Conservation (phyloP, 257 asterid genomes). For the Jaltomata sinuosa region DNA sequence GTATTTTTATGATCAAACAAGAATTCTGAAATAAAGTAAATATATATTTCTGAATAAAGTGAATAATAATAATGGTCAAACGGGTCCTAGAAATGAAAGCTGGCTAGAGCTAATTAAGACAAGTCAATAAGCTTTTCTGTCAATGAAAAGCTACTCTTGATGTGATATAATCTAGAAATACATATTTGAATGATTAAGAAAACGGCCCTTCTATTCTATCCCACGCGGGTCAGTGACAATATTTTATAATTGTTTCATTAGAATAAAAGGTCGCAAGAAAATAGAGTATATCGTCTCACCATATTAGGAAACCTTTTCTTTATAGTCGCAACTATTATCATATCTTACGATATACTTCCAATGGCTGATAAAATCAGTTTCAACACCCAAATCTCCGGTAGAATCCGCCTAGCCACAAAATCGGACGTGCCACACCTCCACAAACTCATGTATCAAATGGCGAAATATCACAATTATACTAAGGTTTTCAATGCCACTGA, state of each 20-base stretch:
- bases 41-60: too few relatives aligned
- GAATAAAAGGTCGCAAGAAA: neutral
- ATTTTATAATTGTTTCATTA: neutral
- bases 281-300: neutral
- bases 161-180: neutral
- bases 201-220: neutral
- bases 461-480: conserved; percentile 43
- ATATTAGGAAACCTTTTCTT: neutral
- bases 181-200: neutral
- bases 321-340: neutral
- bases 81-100: too few relatives aligned
- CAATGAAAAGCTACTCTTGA: neutral
- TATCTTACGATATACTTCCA: neutral
- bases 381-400: conserved; percentile 18
- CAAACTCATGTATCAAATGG: conserved; percentile 64
- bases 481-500: conserved; percentile 44
- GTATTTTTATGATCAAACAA: too few relatives aligned
- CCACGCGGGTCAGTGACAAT: neutral
- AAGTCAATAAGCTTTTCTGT: neutral
- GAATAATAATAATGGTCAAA: too few relatives aligned
- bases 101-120: neutral
- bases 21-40: too few relatives aligned
- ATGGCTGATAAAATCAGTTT: neutral
- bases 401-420: conserved; percentile 45
- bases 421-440: conserved; percentile 52